Conservation (phyloP, 2,329 filamentous ascomycete species). For the Trichoderma afroharzianum region DNA sequence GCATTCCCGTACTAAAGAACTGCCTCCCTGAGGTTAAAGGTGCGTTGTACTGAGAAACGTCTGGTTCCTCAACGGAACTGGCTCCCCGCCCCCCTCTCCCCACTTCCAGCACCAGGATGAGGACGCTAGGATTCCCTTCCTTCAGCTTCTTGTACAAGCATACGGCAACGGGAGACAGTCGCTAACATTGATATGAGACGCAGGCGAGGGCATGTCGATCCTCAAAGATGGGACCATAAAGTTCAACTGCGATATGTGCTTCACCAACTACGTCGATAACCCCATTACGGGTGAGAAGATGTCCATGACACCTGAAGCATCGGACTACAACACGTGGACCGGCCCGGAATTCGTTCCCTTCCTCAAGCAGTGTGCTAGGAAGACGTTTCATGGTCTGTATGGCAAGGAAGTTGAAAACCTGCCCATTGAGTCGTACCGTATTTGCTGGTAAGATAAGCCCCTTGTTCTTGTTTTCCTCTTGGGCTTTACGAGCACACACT, state of each 20-base stretch:
- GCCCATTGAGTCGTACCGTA: slow-evolving; percentile 41
- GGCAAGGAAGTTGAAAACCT: slow-evolving; percentile 38
- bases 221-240: slow-evolving; percentile 52
- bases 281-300: slow-evolving; percentile 48
- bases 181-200: slow-evolving; percentile 11
- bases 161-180: neutral
- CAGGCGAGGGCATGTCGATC: slow-evolving; percentile 43
- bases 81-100: neutral
- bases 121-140: neutral
- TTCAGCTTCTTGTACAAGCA: neutral
- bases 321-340: slow-evolving; percentile 42
- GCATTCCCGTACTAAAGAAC: slow-evolving; percentile 53
- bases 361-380: slow-evolving; percentile 43
- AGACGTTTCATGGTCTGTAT: slow-evolving; percentile 40
- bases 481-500: slow-evolving; percentile 17
- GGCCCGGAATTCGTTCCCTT: slow-evolving; percentile 36
- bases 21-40: slow-evolving; percentile 40
- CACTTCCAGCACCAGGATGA: neutral
- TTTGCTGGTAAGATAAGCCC: slow-evolving; percentile 45
- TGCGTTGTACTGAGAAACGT: slow-evolving; percentile 24
- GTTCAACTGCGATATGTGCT: slow-evolving; percentile 58
- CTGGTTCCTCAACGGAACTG: neutral
- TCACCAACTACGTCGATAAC: slow-evolving; percentile 50
- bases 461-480: neutral
- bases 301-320: slow-evolving; percentile 45